Percentiles rank a stretch among this genome's conserved stretches.
Evolutionary conservation across 2,329 filamentous ascomycete genomes (phyloP).

Genomic region (Neodidymelliopsis sp.): DNA sequence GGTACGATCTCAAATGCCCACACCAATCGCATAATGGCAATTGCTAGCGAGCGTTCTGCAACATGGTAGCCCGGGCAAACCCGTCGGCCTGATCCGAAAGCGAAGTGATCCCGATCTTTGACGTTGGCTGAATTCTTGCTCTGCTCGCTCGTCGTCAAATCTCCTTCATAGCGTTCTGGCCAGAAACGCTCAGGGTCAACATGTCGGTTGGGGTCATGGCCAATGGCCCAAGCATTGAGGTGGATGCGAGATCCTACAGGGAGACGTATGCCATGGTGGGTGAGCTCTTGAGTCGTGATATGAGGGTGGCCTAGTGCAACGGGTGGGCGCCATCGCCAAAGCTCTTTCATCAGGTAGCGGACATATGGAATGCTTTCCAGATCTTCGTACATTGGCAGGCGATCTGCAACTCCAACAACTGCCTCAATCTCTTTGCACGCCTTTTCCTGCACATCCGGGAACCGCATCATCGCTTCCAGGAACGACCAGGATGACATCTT

Average conservation of each 20-base stretch:
- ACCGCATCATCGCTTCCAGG: slow-evolving; percentile 57
- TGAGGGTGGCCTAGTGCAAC: slow-evolving; percentile 60
- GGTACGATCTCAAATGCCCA: slow-evolving; percentile 38
- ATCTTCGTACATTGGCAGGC: slow-evolving; percentile 43
- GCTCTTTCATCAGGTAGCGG: slow-evolving; percentile 63
- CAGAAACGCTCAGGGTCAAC: slow-evolving; percentile 52
- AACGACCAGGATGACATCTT: slow-evolving; percentile 48
- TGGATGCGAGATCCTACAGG: slow-evolving; percentile 57
- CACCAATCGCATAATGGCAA: slow-evolving; percentile 34
- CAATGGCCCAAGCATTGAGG: slow-evolving; percentile 60
- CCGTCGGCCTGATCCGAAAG: slow-evolving; percentile 45
- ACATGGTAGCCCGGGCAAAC: slow-evolving; percentile 44
- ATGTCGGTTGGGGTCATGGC: slow-evolving; percentile 55
- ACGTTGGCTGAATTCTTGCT: slow-evolving; percentile 10
- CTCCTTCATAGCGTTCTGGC: slow-evolving; percentile 49
- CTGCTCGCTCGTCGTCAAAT: slow-evolving; percentile 24
- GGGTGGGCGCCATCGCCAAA: slow-evolving; percentile 64
- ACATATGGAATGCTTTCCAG: slow-evolving; percentile 59
- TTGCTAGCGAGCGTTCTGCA: slow-evolving; percentile 36
- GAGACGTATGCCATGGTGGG: slow-evolving; percentile 56
- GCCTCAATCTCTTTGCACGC: slow-evolving; percentile 56
- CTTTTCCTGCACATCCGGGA: slow-evolving; percentile 55
- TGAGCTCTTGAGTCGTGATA: slow-evolving; percentile 52
- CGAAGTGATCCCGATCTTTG: slow-evolving; percentile 36
- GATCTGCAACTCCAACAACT: slow-evolving; percentile 49